A percentile compares a stretch with the other conserved stretches of the same genome.
Evolutionary conservation across 352 stramenopile genomes (phyloP).

Genomic region (Globisporangium paroecandrum): DNA sequence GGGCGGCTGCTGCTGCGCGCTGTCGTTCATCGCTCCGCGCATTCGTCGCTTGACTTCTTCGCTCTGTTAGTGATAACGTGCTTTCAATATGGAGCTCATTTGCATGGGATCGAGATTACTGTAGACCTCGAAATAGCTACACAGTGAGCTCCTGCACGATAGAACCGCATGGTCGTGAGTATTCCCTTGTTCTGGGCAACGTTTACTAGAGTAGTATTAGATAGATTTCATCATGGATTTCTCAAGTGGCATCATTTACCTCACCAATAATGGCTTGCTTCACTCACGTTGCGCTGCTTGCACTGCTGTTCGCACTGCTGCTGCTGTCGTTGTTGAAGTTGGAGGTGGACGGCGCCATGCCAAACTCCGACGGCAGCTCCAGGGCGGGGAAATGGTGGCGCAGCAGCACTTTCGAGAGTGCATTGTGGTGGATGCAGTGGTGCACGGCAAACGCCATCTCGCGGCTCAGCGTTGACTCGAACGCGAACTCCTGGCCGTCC

Average conservation of each 20-base stretch:
- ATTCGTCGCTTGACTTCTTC: not conserved
- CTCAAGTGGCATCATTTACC: not conserved
- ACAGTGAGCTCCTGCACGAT: no score
- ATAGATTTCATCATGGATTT: no score
- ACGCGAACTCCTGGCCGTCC: constrained; percentile 62
- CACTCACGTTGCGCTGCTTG: not conserved
- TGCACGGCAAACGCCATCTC: constrained; percentile 84
- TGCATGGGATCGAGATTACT: no score
- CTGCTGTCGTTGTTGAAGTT: constrained; percentile 30
- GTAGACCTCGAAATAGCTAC: no score
- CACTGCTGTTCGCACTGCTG: not conserved
- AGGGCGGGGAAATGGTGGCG: constrained; percentile 59
- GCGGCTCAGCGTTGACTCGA: constrained; percentile 67
- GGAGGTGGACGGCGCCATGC: constrained; percentile 74
- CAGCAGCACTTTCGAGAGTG: constrained; percentile 72
- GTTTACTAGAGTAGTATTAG: no score
- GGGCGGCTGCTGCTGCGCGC: not conserved
- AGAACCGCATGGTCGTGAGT: no score
- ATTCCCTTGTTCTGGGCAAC: no score
- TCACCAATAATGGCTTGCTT: not conserved
- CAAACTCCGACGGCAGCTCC: constrained; percentile 44
- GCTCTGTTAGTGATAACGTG: no score
- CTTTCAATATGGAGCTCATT: no score
- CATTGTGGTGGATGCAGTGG: constrained; percentile 87
- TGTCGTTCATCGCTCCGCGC: not conserved